A percentile compares a stretch with the other conserved stretches of the same genome.
phyloP scores from a whole-genome alignment of 495 filamentous ascomycete species.

The Penicillium silybi region DNA sequence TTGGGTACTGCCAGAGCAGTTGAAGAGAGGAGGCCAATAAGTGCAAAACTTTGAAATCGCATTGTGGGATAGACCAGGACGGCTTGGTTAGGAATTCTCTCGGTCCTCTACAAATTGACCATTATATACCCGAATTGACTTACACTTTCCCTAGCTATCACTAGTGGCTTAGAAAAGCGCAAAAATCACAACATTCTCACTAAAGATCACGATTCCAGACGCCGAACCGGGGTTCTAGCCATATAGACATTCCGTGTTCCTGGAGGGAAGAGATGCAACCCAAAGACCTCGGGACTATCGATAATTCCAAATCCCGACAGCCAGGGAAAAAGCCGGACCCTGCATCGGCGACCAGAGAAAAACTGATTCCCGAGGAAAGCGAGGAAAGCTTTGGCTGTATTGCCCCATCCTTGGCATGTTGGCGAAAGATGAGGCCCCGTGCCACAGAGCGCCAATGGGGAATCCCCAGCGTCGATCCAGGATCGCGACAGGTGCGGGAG shows the following conservation, averaged over 20 bases:
- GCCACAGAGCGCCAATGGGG: conserved; percentile 3
- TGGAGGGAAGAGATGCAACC: conserved; percentile 8
- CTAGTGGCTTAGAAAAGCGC: too few relatives aligned
- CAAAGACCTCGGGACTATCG: too few relatives aligned
- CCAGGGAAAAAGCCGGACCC: conserved; percentile 1
- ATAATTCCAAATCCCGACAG: conserved; percentile 1
- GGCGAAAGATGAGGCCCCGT: conserved; percentile 18
- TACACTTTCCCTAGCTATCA: neutral
- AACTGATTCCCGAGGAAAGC: neutral
- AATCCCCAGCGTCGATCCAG: conserved; percentile 15
- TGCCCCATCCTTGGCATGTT: conserved; percentile 29
- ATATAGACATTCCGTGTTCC: neutral
- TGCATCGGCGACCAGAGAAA: neutral
- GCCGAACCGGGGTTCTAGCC: neutral
- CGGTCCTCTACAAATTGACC: too few relatives aligned
- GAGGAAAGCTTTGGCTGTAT: conserved; percentile 10
- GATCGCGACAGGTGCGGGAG: conserved; percentile 7
- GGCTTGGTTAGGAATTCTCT: neutral
- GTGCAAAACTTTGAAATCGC: conserved; percentile 12
- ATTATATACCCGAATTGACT: too few relatives aligned
- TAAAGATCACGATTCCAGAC: neutral
- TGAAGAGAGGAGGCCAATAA: conserved; percentile 15
- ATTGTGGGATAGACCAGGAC: too few relatives aligned
- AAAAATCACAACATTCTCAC: neutral
- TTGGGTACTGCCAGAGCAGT: conserved; percentile 22